These are phyloP conservation scores for Tieghemiomyces parasiticus DNA, from an alignment of 192 early-diverging fungal species.

Conservation along the genomic window DNA sequence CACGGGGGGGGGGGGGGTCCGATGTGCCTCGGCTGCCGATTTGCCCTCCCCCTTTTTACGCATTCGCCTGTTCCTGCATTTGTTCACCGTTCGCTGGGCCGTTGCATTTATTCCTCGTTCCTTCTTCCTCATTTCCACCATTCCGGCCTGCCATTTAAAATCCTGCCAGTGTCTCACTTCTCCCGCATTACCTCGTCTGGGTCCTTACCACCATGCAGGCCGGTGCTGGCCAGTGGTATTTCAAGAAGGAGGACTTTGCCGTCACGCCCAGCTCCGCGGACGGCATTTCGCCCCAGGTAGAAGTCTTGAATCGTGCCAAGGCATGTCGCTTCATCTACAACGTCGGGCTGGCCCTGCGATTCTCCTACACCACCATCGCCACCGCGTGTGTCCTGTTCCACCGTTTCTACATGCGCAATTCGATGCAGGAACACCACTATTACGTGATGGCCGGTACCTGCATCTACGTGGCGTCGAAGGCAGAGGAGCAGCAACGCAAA, in stretches of 20 bases:
- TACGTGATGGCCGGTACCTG: conserved; percentile 41
- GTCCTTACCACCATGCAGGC: conserved; percentile 6
- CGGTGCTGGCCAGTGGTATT: conserved; percentile 32
- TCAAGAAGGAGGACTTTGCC: conserved; percentile 38
- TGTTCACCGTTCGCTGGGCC: too few relatives aligned
- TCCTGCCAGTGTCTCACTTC: too few relatives aligned
- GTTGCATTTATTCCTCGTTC: too few relatives aligned
- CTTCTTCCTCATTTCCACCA: too few relatives aligned
- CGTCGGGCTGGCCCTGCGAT: not conserved
- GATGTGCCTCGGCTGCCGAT: too few relatives aligned
- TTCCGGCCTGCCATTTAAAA: too few relatives aligned
- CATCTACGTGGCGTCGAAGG: conserved; percentile 25
- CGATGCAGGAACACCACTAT: conserved; percentile 34
- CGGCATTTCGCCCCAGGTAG: conserved; percentile 18
- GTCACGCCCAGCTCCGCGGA: conserved; percentile 32
- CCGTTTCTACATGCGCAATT: conserved; percentile 59
- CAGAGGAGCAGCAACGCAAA: conserved; percentile 28
- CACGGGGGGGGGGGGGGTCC: too few relatives aligned
- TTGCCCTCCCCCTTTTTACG: too few relatives aligned
- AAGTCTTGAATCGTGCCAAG: conserved; percentile 19
- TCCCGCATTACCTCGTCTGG: too few relatives aligned
- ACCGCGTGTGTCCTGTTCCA: conserved; percentile 56
- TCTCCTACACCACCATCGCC: conserved; percentile 8
- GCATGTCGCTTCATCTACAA: conserved; percentile 23
- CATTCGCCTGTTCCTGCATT: too few relatives aligned